Base-by-base conservation (phyloP, 1,139 yeast genomes). In the Lodderomyces jiufengensis region DNA sequence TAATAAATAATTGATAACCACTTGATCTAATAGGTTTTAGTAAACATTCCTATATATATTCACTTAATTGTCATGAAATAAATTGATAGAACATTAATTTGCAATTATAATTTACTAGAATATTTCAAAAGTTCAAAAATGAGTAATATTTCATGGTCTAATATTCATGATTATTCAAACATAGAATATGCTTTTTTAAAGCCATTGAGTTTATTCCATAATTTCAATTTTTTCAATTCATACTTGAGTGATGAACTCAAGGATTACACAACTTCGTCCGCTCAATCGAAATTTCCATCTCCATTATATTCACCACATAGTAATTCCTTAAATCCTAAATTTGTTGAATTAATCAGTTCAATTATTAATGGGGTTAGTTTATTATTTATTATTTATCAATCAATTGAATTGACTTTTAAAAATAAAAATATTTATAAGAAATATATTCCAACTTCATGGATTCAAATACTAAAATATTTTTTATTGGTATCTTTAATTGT, bases 291-390 rank as follows among this genome's bases (percentile, higher is more conserved):
- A 9, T 27, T 44, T 12, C 46, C 46, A 13, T 32, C 22, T 5
- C 48, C 50, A 13, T 39, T 47, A 24, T 41, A 41, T 28, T 42
- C 45, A 3, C 40, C 40, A 1, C 32, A 32, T 14, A 38, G 35
- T 1, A 64, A 61, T 43, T 50, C 61, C 13, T 41, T 63, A 20
- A 59, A 62, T 42, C 69, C 70, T 1, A 53, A 60, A 35, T 63
- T 63, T 38, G 43, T 63, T 22, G 49, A 59, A n/a, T 46, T 51
- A 12, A 40, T 53, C 3, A 45, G 49, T 8, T 34, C 50, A 14
- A 18, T 39, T 2, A 32, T 43, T 20, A 46, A 45, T 27, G 32
- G 24, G 5, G 13, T 44, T 5, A 24, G 52, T 20, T 51, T 45
- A 3, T 14, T 41, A 3, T 41, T 49, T 14, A 51, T 47, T 2